These are phyloP conservation scores for Trypanosoma congolense DNA, from an alignment of 208 protist genomes.

Conservation along the genomic window DNA sequence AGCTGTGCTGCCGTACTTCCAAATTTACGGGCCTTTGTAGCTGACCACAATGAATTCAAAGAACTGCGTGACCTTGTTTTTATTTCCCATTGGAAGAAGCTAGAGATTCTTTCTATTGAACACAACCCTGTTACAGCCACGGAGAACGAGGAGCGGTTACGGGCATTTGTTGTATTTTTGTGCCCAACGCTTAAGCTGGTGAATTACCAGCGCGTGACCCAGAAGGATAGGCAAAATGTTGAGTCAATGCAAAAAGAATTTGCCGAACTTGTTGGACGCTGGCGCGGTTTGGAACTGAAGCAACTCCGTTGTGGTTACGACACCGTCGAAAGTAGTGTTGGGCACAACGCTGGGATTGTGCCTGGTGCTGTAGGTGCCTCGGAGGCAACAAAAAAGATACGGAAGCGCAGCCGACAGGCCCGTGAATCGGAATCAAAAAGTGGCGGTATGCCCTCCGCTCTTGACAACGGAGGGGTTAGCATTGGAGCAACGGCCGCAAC, in stretches of 20 bases:
- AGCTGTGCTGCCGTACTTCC: constrained; percentile 70
- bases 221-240: constrained; percentile 32
- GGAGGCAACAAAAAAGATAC: constrained; percentile 31
- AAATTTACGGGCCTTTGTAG: constrained; percentile 64
- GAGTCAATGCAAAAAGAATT: constrained; percentile 22
- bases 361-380: not conserved
- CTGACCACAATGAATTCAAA: constrained; percentile 66
- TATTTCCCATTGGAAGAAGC: constrained; percentile 61
- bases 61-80: constrained; percentile 57
- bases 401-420: constrained; percentile 74
- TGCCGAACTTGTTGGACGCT: constrained; percentile 14
- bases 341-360: not conserved
- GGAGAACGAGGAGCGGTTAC: constrained; percentile 51
- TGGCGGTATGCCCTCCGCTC: not conserved
- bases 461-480: not conserved
- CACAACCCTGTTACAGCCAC: constrained; percentile 55
- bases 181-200: constrained; percentile 79
- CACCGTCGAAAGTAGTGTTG: not conserved
- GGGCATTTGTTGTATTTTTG: constrained; percentile 75
- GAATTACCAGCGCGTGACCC: constrained; percentile 81
- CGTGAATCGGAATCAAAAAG: constrained; percentile 28
- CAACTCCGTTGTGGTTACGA: not conserved
- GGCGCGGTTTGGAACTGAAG: constrained; percentile 7
- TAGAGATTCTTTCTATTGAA: constrained; percentile 70
- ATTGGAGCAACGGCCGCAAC: not conserved